Evolutionary conservation across 1,284 basidiomycete genomes (phyloP).

Genomic region (Ceratobasidium theobromae): DNA sequence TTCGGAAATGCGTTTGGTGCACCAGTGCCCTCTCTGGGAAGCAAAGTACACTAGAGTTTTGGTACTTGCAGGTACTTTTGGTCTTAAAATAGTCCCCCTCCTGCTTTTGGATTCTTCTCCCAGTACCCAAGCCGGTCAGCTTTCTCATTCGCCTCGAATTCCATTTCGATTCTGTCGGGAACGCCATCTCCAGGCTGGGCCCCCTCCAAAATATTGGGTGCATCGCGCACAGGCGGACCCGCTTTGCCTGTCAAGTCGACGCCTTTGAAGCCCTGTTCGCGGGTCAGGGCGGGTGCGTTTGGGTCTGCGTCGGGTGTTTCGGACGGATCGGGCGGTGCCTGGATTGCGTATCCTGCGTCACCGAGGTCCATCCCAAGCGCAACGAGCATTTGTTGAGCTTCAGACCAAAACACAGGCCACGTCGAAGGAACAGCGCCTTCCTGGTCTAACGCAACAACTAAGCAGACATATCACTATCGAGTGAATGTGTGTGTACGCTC

Average conservation of each 20-base stretch:
- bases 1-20: too few relatives aligned
- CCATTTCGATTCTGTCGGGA: conserved; percentile 20
- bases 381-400: conserved; percentile 8
- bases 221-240: conserved; percentile 9
- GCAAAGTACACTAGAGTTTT: too few relatives aligned
- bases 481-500: background rate
- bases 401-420: conserved; percentile 19
- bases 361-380: conserved; percentile 23
- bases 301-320: conserved; percentile 4
- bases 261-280: conserved; percentile 16
- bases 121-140: conserved; percentile 1
- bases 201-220: conserved; percentile 18
- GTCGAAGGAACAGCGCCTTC: background rate
- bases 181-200: conserved; percentile 8
- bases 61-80: background rate
- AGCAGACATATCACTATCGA: background rate
- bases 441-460: background rate
- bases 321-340: conserved; percentile 14
- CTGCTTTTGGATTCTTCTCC: conserved; percentile 12
- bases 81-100: conserved; percentile 5
- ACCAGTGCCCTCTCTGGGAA: background rate
- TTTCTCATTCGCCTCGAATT: conserved; percentile 8
- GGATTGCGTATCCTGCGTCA: conserved; percentile 21
- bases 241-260: conserved; percentile 22
- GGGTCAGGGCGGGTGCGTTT: background rate